phyloP scores from a whole-genome alignment of 257 asterid species.

The Penstemon davidsonii region DNA sequence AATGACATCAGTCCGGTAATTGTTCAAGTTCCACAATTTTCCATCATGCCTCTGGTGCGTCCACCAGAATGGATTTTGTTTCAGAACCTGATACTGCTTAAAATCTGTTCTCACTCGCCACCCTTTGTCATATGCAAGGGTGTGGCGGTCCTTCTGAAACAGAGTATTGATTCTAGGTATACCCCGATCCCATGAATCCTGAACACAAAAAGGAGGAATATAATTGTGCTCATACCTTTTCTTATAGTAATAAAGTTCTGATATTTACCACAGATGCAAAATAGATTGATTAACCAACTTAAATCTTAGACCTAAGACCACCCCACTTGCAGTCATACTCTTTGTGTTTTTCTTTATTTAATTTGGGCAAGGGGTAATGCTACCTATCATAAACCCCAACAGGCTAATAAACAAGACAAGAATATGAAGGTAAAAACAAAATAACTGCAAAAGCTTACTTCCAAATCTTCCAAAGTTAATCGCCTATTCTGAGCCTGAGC shows the following conservation, averaged over 20 bases:
- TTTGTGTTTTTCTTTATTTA: not conserved
- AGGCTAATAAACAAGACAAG: not conserved
- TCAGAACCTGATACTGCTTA: conserved; percentile 97
- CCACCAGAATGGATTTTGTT: conserved; percentile 99
- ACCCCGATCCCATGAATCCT: conserved; percentile 99
- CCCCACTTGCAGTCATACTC: not conserved
- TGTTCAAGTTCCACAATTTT: conserved; percentile 96
- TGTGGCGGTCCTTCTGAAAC: conserved; percentile 98
- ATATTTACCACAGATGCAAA: not conserved
- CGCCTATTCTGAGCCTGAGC: conserved; percentile 99
- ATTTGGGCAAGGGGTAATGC: not conserved
- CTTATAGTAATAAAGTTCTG: not conserved
- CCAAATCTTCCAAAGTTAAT: conserved; percentile 93
- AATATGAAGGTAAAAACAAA: not conserved
- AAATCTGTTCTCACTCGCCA: conserved; percentile 99
- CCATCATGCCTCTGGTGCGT: conserved; percentile 99
- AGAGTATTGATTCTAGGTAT: conserved; percentile 97
- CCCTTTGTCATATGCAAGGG: conserved; percentile 99
- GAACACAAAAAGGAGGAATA: conserved; percentile 24
- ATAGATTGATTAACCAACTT: conserved; percentile 6
- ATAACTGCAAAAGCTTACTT: conserved; percentile 50
- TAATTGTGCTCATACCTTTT: not conserved
- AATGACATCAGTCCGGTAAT: conserved; percentile 96
- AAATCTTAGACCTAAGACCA: not conserved
- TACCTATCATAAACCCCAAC: not conserved